A percentile compares a stretch with the other conserved stretches of the same genome.
Evolutionary conservation across 768 basidiomycete species (phyloP).

Genomic region (Serendipita sp.): DNA sequence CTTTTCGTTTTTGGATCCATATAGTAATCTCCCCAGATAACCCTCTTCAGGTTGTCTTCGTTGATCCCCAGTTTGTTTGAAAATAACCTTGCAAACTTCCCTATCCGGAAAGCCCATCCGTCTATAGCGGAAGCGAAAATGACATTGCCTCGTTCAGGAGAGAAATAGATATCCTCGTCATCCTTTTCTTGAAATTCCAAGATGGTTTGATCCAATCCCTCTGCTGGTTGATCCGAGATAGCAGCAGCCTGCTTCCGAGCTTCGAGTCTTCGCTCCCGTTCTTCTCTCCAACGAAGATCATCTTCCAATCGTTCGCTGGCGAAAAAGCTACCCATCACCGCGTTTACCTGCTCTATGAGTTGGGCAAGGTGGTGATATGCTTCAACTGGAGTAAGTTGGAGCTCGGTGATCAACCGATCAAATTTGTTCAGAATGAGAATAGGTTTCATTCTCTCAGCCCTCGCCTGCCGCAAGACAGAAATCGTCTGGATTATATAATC

Average conservation of each 20-base stretch:
- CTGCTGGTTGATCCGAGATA: conserved; percentile 41
- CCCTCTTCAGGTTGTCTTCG: conserved; percentile 67
- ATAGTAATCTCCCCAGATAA: conserved; percentile 96
- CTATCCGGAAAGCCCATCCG: conserved; percentile 92
- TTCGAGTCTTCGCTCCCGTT: conserved; percentile 65
- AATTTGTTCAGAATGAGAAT: conserved; percentile 95
- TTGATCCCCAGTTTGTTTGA: conserved; percentile 80
- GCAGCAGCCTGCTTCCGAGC: conserved; percentile 55
- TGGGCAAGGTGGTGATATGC: conserved; percentile 89
- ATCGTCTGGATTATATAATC: conserved; percentile 47
- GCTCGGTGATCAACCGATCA: conserved; percentile 84
- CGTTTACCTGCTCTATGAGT: conserved; percentile 92
- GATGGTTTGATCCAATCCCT: conserved; percentile 19
- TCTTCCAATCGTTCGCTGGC: conserved; percentile 94
- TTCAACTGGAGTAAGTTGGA: conserved; percentile 78
- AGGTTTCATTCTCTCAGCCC: conserved; percentile 75
- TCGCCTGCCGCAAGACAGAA: conserved; percentile 86
- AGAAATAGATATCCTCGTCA: conserved; percentile 95
- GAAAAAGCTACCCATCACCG: conserved; percentile 94
- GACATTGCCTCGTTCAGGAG: conserved; percentile 89
- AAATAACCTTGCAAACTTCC: conserved; percentile 87
- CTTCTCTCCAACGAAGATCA: conserved; percentile 85
- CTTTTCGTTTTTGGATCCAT: conserved; percentile 91
- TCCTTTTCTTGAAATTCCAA: conserved; percentile 85
- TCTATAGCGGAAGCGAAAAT: conserved; percentile 92